Conservation (phyloP, 306 rosid species). For the Pterocarpus macrocarpus region DNA sequence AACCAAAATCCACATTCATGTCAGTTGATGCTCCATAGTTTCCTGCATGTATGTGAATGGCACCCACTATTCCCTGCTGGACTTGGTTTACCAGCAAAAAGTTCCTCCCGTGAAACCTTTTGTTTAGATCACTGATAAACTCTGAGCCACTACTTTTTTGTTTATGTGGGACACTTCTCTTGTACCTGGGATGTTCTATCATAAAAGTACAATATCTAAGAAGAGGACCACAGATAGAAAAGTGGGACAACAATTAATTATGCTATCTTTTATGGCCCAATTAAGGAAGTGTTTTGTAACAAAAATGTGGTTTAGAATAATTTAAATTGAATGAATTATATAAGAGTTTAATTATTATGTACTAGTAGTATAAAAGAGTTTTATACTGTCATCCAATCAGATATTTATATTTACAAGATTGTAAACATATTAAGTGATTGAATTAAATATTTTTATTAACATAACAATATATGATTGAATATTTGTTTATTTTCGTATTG, state of each 20-base stretch:
- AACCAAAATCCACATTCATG: constrained; percentile 41
- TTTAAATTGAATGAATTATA: too few species aligned
- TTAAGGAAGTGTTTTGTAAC: background rate
- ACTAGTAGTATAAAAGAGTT: too few species aligned
- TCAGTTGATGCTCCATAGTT: constrained; percentile 16
- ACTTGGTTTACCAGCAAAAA: constrained; percentile 36
- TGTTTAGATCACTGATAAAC: constrained; percentile 10
- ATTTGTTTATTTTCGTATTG: too few species aligned
- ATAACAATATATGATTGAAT: too few species aligned
- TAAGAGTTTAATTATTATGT: too few species aligned
- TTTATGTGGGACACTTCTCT: background rate
- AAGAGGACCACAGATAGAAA: background rate
- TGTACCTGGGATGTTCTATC: background rate
- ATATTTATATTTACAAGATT: too few species aligned
- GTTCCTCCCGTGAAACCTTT: constrained; percentile 43
- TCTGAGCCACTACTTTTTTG: constrained; percentile 36
- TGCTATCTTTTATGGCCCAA: background rate
- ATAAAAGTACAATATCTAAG: background rate
- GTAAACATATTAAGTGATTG: too few species aligned
- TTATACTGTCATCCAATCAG: too few species aligned
- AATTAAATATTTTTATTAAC: too few species aligned
- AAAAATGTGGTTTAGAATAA: background rate
- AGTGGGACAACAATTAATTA: background rate
- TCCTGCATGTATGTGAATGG: constrained; percentile 24
- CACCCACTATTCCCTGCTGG: constrained; percentile 30